Evolutionary conservation across 2,329 filamentous ascomycete genomes (phyloP), one percentile per base, ranked within the genome.

Genomic region (Shiraia sp.): DNA sequence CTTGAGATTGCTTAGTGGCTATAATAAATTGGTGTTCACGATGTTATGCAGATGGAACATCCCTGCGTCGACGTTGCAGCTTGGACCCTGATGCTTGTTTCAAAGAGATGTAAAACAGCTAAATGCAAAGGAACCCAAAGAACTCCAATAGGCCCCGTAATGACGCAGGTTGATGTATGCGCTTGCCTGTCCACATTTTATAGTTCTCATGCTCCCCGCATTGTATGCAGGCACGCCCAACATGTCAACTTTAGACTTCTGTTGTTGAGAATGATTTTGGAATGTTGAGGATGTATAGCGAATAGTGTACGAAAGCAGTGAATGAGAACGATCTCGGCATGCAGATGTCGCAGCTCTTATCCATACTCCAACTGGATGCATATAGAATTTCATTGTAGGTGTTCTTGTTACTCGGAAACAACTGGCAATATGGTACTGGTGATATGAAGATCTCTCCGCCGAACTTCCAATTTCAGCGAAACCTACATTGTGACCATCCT

Each of bases 31-130:
- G 54, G 55, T 49, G 47, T 48, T 49, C 44, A 52, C 27, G 41
- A 40, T 52, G 42, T 41, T 34, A 45, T 44, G 41, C 42, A 35
- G 45, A 32, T 41, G 55, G 56, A 46, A 49, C 32, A 62, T 54
- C 61, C 63, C 47, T 64, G 63, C 42, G 40, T 15, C 42, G n/a
- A 34, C 25, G 43, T 41, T 34, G 31, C 8, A 42, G 14, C 31
- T 32, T 27, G 24, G 37, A 40, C 40, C 46, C 51, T 47, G 47
- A 53, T 42, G 36, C 54, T 46, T 55, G 50, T 41, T 49, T 49
- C 34, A 47, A 26, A 19, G 39, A 34, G 33, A 53, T 39, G 49
- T 44, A 55, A 56, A 56, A 54, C 48, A 25, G 31, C 42, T 24
- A 40, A 26, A 14, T 36, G 29, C 28, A 36, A 23, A 26, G 24